Evolutionary conservation across 2,329 filamentous ascomycete genomes (phyloP).

Genomic region (Fusarium sp.): DNA sequence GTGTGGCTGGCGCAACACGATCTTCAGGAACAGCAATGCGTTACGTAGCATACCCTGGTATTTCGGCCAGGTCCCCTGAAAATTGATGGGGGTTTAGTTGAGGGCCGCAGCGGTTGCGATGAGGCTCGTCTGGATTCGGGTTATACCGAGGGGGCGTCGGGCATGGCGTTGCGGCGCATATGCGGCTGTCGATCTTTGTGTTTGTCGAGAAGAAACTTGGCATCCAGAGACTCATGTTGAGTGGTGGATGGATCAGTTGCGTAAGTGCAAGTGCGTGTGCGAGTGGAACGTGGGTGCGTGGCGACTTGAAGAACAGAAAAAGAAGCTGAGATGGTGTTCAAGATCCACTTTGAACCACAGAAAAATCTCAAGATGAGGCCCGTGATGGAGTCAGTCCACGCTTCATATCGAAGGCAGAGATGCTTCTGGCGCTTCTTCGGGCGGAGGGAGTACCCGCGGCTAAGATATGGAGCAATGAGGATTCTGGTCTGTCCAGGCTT

Average conservation of each 20-base stretch:
- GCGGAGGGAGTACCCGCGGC: conserved; percentile 26
- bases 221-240: conserved; percentile 21
- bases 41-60: conserved; percentile 35
- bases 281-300: conserved; percentile 33
- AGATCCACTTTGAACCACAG: conserved; percentile 39
- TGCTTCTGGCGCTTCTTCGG: conserved; percentile 35
- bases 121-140: conserved; percentile 38
- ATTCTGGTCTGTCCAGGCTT: conserved; percentile 17
- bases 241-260: conserved; percentile 23
- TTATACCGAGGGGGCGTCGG: conserved; percentile 27
- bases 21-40: conserved; percentile 44
- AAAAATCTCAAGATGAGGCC: conserved; percentile 15
- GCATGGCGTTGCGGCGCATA: conserved; percentile 21
- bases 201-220: conserved; percentile 20
- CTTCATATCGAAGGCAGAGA: conserved; percentile 29
- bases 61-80: conserved; percentile 21
- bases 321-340: conserved; percentile 16
- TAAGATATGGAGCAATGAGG: conserved; percentile 17
- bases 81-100: conserved; percentile 17
- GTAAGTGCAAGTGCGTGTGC: conserved; percentile 15
- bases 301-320: conserved; percentile 23
- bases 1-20: conserved; percentile 38
- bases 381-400: conserved; percentile 19
- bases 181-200: conserved; percentile 22
- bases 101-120: conserved; percentile 35